Conservation (phyloP, 2,329 filamentous ascomycete genomes). For the Microascus cirrosus region DNA sequence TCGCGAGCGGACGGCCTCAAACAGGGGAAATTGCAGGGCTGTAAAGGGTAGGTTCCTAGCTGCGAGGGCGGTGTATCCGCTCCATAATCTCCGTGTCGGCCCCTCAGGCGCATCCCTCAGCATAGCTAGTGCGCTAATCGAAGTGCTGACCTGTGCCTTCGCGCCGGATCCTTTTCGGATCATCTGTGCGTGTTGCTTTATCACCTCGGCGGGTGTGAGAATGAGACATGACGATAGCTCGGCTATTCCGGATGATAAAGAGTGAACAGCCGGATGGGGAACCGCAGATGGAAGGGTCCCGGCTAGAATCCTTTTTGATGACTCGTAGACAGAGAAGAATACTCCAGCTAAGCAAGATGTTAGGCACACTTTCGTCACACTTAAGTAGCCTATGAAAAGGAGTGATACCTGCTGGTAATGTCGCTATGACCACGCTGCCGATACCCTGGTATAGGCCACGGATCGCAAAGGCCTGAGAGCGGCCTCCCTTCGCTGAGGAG, state of each 20-base stretch:
- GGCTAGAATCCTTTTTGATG: not conserved
- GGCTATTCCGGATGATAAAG: constrained; percentile 24
- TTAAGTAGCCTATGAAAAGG: not conserved
- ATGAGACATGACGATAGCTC: constrained; percentile 81
- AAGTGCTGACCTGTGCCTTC: constrained; percentile 19
- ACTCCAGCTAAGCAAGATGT: not conserved
- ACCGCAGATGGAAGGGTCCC: not conserved
- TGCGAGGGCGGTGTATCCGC: constrained; percentile 71
- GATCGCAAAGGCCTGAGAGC: constrained; percentile 42
- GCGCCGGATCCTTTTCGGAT: constrained; percentile 28
- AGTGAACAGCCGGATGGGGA: not conserved
- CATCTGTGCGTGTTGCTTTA: constrained; percentile 93
- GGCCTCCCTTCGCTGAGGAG: constrained; percentile 33
- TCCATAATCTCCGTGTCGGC: constrained; percentile 46
- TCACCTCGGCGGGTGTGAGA: constrained; percentile 77
- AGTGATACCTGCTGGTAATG: constrained; percentile 68
- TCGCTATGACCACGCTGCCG: constrained; percentile 74
- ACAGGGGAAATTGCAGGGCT: constrained; percentile 78
- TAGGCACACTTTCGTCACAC: not conserved
- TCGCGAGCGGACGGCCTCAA: constrained; percentile 54
- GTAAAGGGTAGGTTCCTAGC: constrained; percentile 81
- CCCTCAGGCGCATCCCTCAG: constrained; percentile 33
- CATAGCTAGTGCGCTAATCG: constrained; percentile 36
- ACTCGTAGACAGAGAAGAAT: not conserved
- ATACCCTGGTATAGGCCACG: constrained; percentile 79